phyloP scores from a whole-genome alignment of 805 yeast genomes.

The Schwanniomyces sp. region DNA sequence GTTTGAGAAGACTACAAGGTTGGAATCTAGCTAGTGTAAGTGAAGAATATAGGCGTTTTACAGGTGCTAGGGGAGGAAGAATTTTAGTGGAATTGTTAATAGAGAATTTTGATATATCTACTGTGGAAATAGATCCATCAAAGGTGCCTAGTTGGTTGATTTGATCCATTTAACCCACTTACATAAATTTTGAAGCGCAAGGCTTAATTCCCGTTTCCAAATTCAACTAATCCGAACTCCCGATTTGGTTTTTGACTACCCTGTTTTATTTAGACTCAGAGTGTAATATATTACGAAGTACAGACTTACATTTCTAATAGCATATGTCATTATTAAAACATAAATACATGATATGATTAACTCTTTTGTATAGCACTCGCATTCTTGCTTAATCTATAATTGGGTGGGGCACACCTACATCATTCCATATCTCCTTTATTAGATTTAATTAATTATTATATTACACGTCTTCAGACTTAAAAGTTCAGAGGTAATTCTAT shows the following conservation, averaged over 20 bases:
- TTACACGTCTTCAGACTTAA: background rate
- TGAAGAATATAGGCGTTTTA: constrained; percentile 91
- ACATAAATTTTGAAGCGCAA: background rate
- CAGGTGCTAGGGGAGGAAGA: constrained; percentile 91
- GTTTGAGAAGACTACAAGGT: constrained; percentile 88
- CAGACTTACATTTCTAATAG: background rate
- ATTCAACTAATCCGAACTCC: background rate
- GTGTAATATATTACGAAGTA: background rate
- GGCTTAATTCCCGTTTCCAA: background rate
- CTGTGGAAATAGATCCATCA: constrained; percentile 32
- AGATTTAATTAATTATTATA: background rate
- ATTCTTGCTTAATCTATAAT: background rate
- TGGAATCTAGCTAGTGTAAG: constrained; percentile 92
- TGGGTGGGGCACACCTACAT: background rate
- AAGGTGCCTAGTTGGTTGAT: constrained; percentile 32
- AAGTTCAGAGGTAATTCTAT: background rate
- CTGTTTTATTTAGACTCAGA: background rate
- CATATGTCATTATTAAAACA: background rate
- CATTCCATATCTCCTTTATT: background rate
- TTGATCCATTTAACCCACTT: background rate
- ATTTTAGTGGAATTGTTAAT: constrained; percentile 87
- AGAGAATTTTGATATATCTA: constrained; percentile 51
- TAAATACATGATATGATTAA: background rate
- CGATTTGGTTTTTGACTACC: background rate
- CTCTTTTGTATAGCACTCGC: background rate